These are phyloP conservation scores for Phytophthora melonis DNA, from an alignment of 352 stramenopile species.

Conservation along the genomic window DNA sequence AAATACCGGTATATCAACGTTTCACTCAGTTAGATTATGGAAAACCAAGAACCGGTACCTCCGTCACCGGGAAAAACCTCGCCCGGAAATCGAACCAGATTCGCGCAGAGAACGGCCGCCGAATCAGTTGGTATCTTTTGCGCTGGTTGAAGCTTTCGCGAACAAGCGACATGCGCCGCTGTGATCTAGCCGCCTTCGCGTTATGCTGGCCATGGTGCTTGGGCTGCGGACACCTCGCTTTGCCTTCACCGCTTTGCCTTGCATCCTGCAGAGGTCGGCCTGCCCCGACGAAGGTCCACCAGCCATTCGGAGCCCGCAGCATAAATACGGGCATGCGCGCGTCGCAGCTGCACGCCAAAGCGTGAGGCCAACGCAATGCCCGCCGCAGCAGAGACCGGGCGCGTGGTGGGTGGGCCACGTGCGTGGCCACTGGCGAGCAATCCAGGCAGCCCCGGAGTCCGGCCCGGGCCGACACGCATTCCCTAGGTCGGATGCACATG, in stretches of 20 bases:
- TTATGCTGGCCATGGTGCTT: background rate
- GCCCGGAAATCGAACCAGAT: background rate
- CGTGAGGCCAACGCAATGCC: background rate
- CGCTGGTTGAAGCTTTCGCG: background rate
- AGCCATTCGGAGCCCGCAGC: conserved; percentile 15
- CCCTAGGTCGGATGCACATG: too few relatives aligned
- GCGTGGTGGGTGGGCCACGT: conserved; percentile 9
- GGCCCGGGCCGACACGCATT: too few relatives aligned
- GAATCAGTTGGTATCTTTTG: conserved; percentile 5
- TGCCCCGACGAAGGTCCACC: conserved; percentile 1
- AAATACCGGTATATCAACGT: background rate
- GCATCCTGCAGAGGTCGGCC: background rate
- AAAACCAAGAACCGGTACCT: background rate
- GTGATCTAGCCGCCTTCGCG: background rate
- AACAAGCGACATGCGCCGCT: background rate
- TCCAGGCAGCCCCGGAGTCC: background rate
- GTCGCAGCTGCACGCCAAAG: conserved; percentile 27
- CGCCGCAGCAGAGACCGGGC: conserved; percentile 19
- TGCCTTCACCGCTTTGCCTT: background rate
- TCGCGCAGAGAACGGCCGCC: background rate
- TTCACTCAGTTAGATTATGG: background rate
- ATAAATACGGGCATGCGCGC: conserved; percentile 27
- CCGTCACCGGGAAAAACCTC: background rate
- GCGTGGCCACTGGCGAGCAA: conserved; percentile 26
- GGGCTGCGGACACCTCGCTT: background rate